Base-by-base conservation (phyloP, 225 moss, liverwort and hornwort genomes). In the Rhytidiadelphus loreus region DNA sequence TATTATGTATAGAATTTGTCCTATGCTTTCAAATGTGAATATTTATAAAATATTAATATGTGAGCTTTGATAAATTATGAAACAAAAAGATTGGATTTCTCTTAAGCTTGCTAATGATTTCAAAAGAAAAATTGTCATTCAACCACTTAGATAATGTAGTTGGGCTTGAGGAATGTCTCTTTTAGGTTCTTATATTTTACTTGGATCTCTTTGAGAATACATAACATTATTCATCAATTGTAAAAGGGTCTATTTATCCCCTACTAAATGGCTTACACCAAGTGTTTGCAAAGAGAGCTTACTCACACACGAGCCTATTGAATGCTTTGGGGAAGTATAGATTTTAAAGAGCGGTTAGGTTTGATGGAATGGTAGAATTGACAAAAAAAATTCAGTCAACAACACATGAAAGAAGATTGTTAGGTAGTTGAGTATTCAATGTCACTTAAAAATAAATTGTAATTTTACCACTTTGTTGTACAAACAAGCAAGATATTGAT, bases 61-160 rank as follows among this genome's bases (percentile, higher is more conserved):
- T 22, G 3, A 52, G 3, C 33, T 3, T 1, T 1, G 2, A 22
- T 33, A 52, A 21, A 19, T 4, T 7, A 33, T 52, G 0, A 3
- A 52, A 76, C 8, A 21, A 35, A 22, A 26, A 0, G 18, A 4
- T 48, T 74, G 32, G 2, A 32, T 22, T 22, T 13, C 1, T 8
- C 8, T 76, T 76, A 16, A 52, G 2, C 21, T 52, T 1, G 3
- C 8, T 13, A 52, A 52, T 75, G 22, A 44, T 72, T 10, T 28
- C 43, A 72, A 28, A 72, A 44, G 7, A 41, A 16, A 44, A 46
- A 3, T 28, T 70, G 70, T 25, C 41, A 14, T 41, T 70, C 70
- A 23, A 74, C 7, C 3, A 12, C 0, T 33, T 0, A 21, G 6
- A 75, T 32, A 52, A 4, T 5, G 4, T 52, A 13, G 2, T 75